phyloP scores from a whole-genome alignment of 2,329 filamentous ascomycete species.

The Conoideocrella luteorostrata region DNA sequence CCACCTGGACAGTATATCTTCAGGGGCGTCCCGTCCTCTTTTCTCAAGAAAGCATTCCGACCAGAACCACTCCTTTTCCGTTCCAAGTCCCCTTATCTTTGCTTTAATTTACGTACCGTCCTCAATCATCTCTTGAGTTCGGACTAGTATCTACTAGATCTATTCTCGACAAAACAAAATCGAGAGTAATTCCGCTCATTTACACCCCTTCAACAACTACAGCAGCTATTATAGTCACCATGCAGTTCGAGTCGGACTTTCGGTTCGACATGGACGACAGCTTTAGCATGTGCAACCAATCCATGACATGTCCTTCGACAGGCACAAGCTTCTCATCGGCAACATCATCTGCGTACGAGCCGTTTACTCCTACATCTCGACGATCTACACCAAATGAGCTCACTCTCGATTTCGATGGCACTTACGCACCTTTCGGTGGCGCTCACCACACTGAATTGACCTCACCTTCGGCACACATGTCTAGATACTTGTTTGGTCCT shows the following conservation, averaged over 20 bases:
- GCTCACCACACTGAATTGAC: constrained; percentile 28
- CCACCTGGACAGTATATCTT: constrained; percentile 35
- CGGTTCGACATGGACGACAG: constrained; percentile 33
- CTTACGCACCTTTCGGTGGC: constrained; percentile 19
- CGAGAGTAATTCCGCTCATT: constrained; percentile 6
- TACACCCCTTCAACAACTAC: background rate
- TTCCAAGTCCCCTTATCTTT: constrained; percentile 6
- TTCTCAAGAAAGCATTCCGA: constrained; percentile 27
- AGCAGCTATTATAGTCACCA: constrained; percentile 16
- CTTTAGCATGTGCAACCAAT: constrained; percentile 31
- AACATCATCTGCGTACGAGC: constrained; percentile 34
- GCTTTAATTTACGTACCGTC: constrained; percentile 7
- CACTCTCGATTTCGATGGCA: constrained; percentile 31
- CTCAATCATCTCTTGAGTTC: constrained; percentile 3
- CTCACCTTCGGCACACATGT: constrained; percentile 26
- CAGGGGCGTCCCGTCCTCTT: constrained; percentile 28
- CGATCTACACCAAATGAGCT: constrained; percentile 36
- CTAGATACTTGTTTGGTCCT: constrained; percentile 28
- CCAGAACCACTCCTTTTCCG: constrained; percentile 18
- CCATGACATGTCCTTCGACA: constrained; percentile 29
- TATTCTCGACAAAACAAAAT: constrained; percentile 1
- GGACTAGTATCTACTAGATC: constrained; percentile 4
- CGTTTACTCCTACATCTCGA: constrained; percentile 38
- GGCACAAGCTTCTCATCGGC: constrained; percentile 34
- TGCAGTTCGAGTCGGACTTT: constrained; percentile 34